Evolutionary conservation across 1,139 yeast genomes (phyloP), one percentile per base, ranked within the genome.

Genomic region (Pichia sp.): DNA sequence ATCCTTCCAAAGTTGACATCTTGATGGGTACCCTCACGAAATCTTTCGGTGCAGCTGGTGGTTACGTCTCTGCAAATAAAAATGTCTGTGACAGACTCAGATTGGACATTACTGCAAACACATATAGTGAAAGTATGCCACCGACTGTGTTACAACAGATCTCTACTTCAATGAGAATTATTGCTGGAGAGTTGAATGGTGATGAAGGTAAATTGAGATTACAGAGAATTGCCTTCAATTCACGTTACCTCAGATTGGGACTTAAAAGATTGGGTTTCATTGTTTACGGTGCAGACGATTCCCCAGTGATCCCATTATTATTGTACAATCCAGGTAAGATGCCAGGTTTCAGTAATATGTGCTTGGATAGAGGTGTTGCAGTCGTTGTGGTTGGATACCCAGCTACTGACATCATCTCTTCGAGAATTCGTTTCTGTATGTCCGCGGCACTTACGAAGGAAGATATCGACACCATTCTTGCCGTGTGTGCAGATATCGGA

Each of bases 1-100:
- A 77, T 47, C 91, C 97, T 27, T 59, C 65, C 16, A 73, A 75
- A 34, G 69, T 91, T 36, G 99, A 91, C 61, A 65, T 93, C 44
- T 65, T 91, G 49, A 91, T 91, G 99, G 99, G 99, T 34, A 91
- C 99, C 8, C 73, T 93, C 41, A 93, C 98, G 37, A 91, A 91
- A 63, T 86, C 96, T 6, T 91, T 91, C 60, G 98, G 99, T 55
- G 97, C 98, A 21, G 87, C 97, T 32, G 99, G 99, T 54, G 99
- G 98, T 33, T 91, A 91, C 58, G 67, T 91, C 47, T 93, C 96
- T 17, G 94, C 82, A 35, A 70, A 71, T 47, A 72, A 75, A 53
- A 63, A 60, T 34, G 63, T 85, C 30, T 81, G 88, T 39, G 88
- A 86, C 50, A 72, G 79, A 50, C 64, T 91, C 43, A 77, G 91